A percentile compares a stretch with the other conserved stretches of the same genome.
Conservation (phyloP, 345 rosid genomes). For the Dipteronia sinensis region DNA sequence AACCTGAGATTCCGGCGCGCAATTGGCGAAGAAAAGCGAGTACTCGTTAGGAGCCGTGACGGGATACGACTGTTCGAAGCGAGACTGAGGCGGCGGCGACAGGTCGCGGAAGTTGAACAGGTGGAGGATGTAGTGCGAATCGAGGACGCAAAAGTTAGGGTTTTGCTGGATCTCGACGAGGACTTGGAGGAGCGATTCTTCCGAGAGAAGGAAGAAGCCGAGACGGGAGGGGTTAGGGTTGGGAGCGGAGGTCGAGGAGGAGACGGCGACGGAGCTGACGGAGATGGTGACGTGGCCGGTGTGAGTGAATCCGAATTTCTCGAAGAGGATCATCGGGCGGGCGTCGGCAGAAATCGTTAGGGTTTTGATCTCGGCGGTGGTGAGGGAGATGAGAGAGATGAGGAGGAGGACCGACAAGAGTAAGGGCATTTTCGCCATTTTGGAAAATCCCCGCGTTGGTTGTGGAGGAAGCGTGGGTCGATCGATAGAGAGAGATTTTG, state of each 20-base stretch:
- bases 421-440: constrained; percentile 50
- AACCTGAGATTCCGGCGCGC: constrained; percentile 74
- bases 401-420: constrained; percentile 25
- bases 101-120: constrained; percentile 86
- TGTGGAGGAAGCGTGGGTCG: not conserved
- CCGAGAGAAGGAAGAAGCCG: constrained; percentile 94
- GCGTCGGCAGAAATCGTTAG: constrained; percentile 59
- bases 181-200: constrained; percentile 83
- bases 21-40: constrained; percentile 88
- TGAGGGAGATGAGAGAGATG: constrained; percentile 30
- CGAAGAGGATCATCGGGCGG: constrained; percentile 96
- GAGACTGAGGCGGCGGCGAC: constrained; percentile 70
- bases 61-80: constrained; percentile 64
- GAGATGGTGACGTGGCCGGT: constrained; percentile 71
- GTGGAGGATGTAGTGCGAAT: constrained; percentile 52
- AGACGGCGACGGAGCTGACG: constrained; percentile 66
- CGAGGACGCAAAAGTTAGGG: constrained; percentile 84
- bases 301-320: constrained; percentile 90
- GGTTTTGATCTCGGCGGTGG: constrained; percentile 69
- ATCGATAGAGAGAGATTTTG: not conserved
- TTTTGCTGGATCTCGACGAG: constrained; percentile 80
- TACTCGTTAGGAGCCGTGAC: constrained; percentile 78
- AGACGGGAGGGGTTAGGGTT: constrained; percentile 63
- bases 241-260: constrained; percentile 46
- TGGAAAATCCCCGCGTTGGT: not conserved